A percentile compares a stretch with the other conserved stretches of the same genome.
Conservation (phyloP, 2,329 filamentous ascomycete genomes). For the Hirsutella minnesotensis region DNA sequence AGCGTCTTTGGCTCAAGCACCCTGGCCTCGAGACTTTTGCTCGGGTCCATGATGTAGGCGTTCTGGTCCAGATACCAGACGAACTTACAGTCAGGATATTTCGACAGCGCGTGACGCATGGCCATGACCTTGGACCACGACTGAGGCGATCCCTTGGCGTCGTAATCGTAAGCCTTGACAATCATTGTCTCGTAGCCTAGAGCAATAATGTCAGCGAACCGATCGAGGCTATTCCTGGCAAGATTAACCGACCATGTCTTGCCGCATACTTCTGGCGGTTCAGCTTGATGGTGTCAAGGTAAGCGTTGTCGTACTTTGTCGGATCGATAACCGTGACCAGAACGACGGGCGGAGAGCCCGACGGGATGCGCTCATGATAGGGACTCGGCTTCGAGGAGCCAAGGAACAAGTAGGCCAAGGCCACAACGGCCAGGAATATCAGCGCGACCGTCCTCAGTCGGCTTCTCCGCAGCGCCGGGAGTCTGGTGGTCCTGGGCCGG, state of each 20-base stretch:
- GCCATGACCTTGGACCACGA: slow-evolving; percentile 76
- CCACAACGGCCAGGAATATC: slow-evolving; percentile 39
- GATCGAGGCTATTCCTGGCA: neutral
- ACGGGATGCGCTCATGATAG: slow-evolving; percentile 26
- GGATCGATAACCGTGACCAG: slow-evolving; percentile 78
- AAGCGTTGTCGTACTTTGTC: slow-evolving; percentile 48
- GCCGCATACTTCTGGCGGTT: slow-evolving; percentile 79
- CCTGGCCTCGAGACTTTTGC: slow-evolving; percentile 55
- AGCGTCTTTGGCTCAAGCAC: slow-evolving; percentile 57
- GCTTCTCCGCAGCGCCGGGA: slow-evolving; percentile 44
- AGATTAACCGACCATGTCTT: slow-evolving; percentile 57
- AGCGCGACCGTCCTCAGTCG: slow-evolving; percentile 49
- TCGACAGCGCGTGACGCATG: slow-evolving; percentile 76
- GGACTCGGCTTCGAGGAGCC: slow-evolving; percentile 15
- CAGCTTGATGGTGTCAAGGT: slow-evolving; percentile 61
- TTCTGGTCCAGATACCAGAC: slow-evolving; percentile 83
- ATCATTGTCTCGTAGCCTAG: slow-evolving; percentile 81
- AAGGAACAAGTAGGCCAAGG: slow-evolving; percentile 49
- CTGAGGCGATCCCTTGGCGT: slow-evolving; percentile 44
- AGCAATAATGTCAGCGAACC: neutral
- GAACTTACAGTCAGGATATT: slow-evolving; percentile 63
- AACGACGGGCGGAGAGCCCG: slow-evolving; percentile 53
- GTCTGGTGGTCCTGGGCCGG: slow-evolving; percentile 44
- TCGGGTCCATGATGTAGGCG: slow-evolving; percentile 78
- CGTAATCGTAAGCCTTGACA: slow-evolving; percentile 64